Base-by-base conservation (phyloP, 2,329 filamentous ascomycete genomes). In the Penicillium sp. region DNA sequence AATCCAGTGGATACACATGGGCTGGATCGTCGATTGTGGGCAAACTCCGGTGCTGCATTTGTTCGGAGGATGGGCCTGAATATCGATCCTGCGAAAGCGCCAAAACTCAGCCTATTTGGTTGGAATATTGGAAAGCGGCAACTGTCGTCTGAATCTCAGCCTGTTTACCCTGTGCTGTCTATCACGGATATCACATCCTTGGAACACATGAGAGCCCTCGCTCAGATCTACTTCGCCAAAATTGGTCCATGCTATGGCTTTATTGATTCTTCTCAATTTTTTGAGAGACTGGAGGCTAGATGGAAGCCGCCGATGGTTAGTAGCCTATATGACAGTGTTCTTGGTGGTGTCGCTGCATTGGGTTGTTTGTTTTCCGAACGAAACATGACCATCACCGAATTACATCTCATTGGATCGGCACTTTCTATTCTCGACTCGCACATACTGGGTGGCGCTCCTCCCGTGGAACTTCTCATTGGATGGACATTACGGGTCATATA, bases 41-140 rank as follows among this genome's bases (percentile, higher is more conserved):
- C 80, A 39, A 84, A 84, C 58, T 83, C 80, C 0, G 80, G 79
- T 0, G 77, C 81, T 0, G 79, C 80, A 0, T 84, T 84, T 59
- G 74, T 82, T 3, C 69, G 79, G 40, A 74, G 76, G n/a, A 67
- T 84, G 37, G 81, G 77, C 0, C 72, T 82, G 40, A 75, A 77
- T 39, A 68, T 84, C 3, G 80, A 84, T 62, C 77, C 80, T 0
- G 75, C 74, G 5, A 78, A 77, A 57, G 80, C 79, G 2, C 80
- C 81, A 0, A 75, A 78, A 39, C 70, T 82, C 46, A 78, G 79
- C 50, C 75, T 80, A 0, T 83, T 84, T 57, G 80, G 77, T 0
- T 84, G 81, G 81, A 84, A 84, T 61, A 63, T 76, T 18, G 73
- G 68, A n/a, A 55, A 42, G 60, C 65, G 53, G 52, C 66, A 65